These are phyloP conservation scores for Rhizophagus sp. DNA, from an alignment of 192 early-diverging fungal species.

Conservation along the genomic window DNA sequence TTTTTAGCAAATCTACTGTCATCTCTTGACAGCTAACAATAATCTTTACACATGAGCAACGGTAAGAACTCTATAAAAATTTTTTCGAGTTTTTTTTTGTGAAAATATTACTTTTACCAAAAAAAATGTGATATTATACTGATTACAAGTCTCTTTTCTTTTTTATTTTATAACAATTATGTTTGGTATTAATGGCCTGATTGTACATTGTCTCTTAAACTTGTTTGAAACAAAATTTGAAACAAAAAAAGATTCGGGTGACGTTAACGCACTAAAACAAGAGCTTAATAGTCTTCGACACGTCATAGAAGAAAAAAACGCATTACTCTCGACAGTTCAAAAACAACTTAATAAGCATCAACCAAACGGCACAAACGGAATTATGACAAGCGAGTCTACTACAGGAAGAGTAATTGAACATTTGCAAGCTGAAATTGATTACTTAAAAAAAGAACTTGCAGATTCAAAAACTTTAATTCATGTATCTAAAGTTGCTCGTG, in stretches of 20 bases:
- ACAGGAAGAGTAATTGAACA: constrained; percentile 28
- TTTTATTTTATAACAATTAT: neutral
- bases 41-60: neutral
- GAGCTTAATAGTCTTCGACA: constrained; percentile 20
- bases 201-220: neutral
- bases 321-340: constrained; percentile 21
- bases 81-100: neutral
- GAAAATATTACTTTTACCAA: no score
- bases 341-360: constrained; percentile 23
- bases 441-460: constrained; percentile 24
- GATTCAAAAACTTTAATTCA: constrained; percentile 28
- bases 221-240: neutral
- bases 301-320: constrained; percentile 28
- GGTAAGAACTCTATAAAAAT: neutral
- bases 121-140: no score
- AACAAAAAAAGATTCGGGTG: neutral
- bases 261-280: constrained; percentile 10
- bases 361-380: neutral
- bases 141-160: no score
- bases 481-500: constrained; percentile 20
- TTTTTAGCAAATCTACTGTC: neutral
- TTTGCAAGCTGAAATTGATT: constrained; percentile 27
- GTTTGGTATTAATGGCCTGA: neutral
- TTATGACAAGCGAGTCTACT: neutral
- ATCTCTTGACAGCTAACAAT: constrained; percentile 14